Evolutionary conservation across 345 rosid species (phyloP).

Genomic region (Punica granatum): DNA sequence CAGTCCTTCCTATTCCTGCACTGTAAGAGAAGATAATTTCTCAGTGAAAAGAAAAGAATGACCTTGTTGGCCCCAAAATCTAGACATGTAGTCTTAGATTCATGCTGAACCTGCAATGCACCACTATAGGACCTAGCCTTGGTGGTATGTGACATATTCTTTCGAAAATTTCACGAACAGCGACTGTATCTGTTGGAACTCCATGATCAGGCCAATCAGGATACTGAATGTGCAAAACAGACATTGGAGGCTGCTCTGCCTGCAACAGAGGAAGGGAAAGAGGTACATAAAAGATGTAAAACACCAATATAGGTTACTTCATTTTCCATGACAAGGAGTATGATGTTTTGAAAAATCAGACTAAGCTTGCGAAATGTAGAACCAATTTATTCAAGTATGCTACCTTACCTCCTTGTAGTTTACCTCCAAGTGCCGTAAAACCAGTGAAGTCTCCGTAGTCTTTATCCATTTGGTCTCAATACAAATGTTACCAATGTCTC

Average conservation of each 20-base stretch:
- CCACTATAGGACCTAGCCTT: constrained; percentile 70
- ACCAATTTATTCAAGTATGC: background rate
- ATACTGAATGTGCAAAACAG: constrained; percentile 79
- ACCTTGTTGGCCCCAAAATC: no score
- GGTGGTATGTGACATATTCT: constrained; percentile 48
- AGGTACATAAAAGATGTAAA: background rate
- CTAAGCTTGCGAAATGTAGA: background rate
- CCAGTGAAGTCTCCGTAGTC: constrained; percentile 44
- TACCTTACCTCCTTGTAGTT: constrained; percentile 69
- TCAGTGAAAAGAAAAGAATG: constrained; percentile 14
- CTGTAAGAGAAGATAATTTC: constrained; percentile 30
- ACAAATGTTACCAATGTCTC: constrained; percentile 70
- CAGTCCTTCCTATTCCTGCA: constrained; percentile 99
- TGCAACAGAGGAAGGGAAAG: constrained; percentile 18
- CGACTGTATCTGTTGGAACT: constrained; percentile 65
- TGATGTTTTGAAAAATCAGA: background rate
- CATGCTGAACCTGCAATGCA: constrained; percentile 84
- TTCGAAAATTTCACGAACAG: constrained; percentile 77
- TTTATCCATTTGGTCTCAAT: constrained; percentile 46
- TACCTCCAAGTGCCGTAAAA: constrained; percentile 69
- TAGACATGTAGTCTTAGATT: background rate
- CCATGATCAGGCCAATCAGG: constrained; percentile 99
- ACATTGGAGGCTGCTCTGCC: constrained; percentile 56
- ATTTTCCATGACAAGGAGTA: background rate
- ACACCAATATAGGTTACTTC: background rate